Base-by-base conservation (phyloP, 106 monocot species). In the Chionographis japonica region DNA sequence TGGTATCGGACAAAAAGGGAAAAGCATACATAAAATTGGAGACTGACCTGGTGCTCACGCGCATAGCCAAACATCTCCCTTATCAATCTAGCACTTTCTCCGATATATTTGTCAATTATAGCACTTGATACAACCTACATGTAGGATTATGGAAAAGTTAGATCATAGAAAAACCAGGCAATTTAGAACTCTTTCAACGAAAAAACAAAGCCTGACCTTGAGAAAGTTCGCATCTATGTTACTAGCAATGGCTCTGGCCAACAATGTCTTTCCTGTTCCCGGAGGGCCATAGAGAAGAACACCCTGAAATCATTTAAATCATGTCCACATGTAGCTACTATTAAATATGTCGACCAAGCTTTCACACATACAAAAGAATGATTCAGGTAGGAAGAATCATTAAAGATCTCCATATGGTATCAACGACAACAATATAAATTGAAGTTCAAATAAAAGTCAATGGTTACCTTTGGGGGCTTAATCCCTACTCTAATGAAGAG, bases 31-130 rank as follows among this genome's bases (percentile, higher is more conserved):
- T 10, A 46, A 46, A 46, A 46, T 46, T 46, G 9, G 9, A 46
- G 46, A 49, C 41, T 70, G 60, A 89, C 93, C 68, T 93, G 84
- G 53, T 94, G 93, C 52, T 89, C 89, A 64, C 86, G 89, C 4
- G 93, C 93, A 73, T 94, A 94, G 6, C 84, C 81, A 76, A 94
- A 94, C 93, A 94, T 94, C 61, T 94, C 93, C 20, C 93, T 81
- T 55, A 94, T 94, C 68, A 94, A 74, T 42, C 93, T 74, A 46
- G 93, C 93, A 78, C 89, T 89, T 84, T 89, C 89, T 65, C 93
- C 93, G 43, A 94, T 94, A 70, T 94, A 94, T 73, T 94, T 94
- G 71, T 94, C 93, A 62, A 93, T 93, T 9, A 93, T 93, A 68
- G 88, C 93, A 86, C 93, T 93, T 61, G 93, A 93, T 13, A 93